Conservation (phyloP, 1,139 yeast species). For the Diutina sp. region DNA sequence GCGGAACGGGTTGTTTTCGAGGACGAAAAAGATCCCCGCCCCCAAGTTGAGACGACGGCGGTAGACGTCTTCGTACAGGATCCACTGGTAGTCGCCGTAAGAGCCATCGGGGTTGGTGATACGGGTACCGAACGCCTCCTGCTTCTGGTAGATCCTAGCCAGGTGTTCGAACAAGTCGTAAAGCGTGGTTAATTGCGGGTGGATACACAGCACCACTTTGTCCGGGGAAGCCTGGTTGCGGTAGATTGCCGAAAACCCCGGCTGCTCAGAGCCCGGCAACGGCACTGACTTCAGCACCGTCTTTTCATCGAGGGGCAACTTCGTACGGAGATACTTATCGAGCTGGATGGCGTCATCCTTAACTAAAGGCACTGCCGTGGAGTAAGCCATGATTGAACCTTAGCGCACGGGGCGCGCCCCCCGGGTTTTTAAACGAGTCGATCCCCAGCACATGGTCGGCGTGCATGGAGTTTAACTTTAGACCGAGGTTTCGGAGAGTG, state of each 20-base stretch:
- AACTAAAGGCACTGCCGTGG: constrained; percentile 3
- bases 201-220: constrained; percentile 26
- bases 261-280: constrained; percentile 8
- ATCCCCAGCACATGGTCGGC: neutral
- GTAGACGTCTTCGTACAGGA: constrained; percentile 28
- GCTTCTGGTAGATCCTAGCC: constrained; percentile 19
- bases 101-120: constrained; percentile 23
- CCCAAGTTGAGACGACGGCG: constrained; percentile 40
- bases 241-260: constrained; percentile 43
- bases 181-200: constrained; percentile 38
- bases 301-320: constrained; percentile 7
- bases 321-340: constrained; percentile 5
- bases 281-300: neutral
- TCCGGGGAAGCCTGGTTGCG: constrained; percentile 30
- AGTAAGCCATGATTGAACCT: neutral
- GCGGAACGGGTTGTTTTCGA: constrained; percentile 28
- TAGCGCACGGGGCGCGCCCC: neutral
- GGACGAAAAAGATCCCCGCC: constrained; percentile 48
- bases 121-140: constrained; percentile 42
- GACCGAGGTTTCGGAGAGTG: neutral
- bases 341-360: constrained; percentile 4
- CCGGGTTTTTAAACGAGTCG: neutral
- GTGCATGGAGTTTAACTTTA: neutral
- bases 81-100: constrained; percentile 32
- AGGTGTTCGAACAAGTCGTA: constrained; percentile 35